Percentiles rank a stretch among this genome's conserved stretches.
phyloP scores from a whole-genome alignment of 106 monocot species.

The Dendrobium chrysotoxum region DNA sequence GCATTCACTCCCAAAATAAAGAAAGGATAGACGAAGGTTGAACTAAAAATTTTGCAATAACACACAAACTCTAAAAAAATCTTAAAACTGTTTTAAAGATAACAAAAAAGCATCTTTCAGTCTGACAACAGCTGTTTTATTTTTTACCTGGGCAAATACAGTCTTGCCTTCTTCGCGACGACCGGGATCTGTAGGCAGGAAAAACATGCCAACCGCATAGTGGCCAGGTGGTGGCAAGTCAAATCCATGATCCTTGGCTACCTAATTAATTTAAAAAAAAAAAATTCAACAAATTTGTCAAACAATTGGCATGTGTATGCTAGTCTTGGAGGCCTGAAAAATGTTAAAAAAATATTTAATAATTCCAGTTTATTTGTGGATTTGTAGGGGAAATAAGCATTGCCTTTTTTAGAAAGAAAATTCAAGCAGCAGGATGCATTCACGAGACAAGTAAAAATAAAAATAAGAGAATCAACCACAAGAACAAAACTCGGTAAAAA shows the following conservation, averaged over 20 bases:
- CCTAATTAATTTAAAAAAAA: slow-evolving; percentile 23
- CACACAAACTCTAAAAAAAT: neutral
- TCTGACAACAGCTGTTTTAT: neutral
- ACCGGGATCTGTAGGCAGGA: slow-evolving; percentile 55
- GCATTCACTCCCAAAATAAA: neutral
- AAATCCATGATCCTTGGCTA: slow-evolving; percentile 57
- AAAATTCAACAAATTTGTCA: neutral
- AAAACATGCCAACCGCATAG: slow-evolving; percentile 94
- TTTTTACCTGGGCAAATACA: slow-evolving; percentile 62
- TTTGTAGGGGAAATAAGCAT: neutral
- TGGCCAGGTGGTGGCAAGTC: slow-evolving; percentile 76
- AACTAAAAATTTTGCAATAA: neutral
- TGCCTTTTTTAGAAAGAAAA: neutral
- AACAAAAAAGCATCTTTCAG: neutral
- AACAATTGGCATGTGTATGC: neutral
- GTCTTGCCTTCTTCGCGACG: slow-evolving; percentile 77
- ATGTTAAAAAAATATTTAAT: neutral
- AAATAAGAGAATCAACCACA: neutral
- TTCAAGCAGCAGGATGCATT: neutral
- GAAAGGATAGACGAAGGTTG: neutral
- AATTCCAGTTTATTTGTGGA: neutral
- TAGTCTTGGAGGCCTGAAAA: neutral
- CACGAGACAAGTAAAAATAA: neutral
- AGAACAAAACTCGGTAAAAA: neutral
- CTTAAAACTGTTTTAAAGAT: neutral